These are phyloP conservation scores for Coemansia sp. DNA, from an alignment of 192 early-diverging fungal genomes.

Conservation along the genomic window DNA sequence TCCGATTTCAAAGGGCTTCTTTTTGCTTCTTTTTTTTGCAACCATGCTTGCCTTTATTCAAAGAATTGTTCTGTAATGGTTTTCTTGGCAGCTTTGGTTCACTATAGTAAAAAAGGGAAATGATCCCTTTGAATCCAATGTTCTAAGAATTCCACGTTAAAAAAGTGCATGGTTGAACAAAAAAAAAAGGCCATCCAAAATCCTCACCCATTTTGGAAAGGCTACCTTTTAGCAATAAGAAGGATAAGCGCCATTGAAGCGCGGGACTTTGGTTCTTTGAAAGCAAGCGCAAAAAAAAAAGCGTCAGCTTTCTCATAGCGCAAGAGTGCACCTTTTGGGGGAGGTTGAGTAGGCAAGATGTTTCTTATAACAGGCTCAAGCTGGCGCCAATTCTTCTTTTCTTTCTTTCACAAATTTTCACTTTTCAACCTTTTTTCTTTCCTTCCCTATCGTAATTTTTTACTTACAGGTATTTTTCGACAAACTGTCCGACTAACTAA, in stretches of 20 bases:
- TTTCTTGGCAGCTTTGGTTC: neutral
- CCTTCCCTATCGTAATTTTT: neutral
- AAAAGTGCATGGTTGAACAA: neutral
- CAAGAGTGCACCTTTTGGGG: neutral
- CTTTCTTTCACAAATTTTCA: neutral
- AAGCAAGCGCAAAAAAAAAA: neutral
- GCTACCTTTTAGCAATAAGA: neutral
- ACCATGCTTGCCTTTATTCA: neutral
- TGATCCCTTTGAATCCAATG: neutral
- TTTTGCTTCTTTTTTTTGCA: neutral
- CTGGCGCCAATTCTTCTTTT: neutral
- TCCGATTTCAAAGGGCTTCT: neutral
- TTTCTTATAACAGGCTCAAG: neutral
- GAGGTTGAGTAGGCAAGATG: neutral
- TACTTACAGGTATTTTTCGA: neutral
- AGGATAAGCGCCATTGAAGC: neutral
- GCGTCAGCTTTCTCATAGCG: neutral
- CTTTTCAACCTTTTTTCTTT: neutral
- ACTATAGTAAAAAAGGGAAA: neutral
- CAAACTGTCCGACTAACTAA: neutral
- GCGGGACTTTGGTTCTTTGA: neutral
- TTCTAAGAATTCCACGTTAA: neutral
- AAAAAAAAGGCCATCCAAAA: neutral
- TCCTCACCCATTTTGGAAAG: neutral
- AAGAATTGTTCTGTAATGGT: neutral